Percentiles rank a stretch among this genome's conserved stretches.
Conservation (phyloP, 169 alveolate genomes). For the Plasmodium gaboni region DNA sequence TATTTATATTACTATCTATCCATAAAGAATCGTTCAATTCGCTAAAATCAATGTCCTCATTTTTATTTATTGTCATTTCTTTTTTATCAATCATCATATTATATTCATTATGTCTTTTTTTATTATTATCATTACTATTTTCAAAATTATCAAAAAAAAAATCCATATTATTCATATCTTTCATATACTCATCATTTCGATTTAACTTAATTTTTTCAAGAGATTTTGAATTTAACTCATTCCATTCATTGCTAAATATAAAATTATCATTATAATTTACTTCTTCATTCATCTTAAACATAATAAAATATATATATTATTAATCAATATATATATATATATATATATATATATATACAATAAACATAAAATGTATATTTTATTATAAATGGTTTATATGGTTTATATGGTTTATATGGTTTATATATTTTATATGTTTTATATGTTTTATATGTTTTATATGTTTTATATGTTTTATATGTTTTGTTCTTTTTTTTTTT, state of each 20-base stretch:
- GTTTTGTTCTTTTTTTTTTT: no score
- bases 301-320: neutral
- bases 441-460: no score
- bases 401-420: no score
- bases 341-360: neutral
- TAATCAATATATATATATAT: neutral
- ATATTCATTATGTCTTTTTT: neutral
- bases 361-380: neutral
- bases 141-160: constrained; percentile 37
- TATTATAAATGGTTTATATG: no score
- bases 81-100: neutral
- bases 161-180: constrained; percentile 26
- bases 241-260: constrained; percentile 21
- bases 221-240: constrained; percentile 1
- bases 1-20: neutral
- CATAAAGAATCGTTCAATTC: constrained; percentile 21
- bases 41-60: neutral
- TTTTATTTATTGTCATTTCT: neutral
- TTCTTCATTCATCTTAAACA: constrained; percentile 9
- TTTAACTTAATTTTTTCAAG: constrained; percentile 2
- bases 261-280: neutral
- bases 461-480: no score
- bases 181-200: neutral
- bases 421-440: no score
- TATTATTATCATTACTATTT: constrained; percentile 6